Base-by-base conservation (phyloP, 371 early-diverging fungal genomes). In the Apophysomyces trapeziformis region DNA sequence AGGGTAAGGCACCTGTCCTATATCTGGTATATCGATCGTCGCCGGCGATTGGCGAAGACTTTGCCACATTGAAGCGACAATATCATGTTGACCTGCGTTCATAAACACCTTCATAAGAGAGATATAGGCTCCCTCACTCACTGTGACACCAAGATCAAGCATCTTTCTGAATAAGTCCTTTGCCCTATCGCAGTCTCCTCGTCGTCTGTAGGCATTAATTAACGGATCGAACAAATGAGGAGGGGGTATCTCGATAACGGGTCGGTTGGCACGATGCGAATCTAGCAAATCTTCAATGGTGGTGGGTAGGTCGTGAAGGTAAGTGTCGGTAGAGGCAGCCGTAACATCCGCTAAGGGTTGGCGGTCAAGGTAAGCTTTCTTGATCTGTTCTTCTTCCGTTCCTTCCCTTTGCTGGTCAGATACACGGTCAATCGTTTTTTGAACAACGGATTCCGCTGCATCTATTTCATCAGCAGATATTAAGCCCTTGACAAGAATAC, bases 141-240 rank as follows among this genome's bases (percentile, higher is more conserved):
- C 44, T 0, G 56, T 37, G 0, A 79, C 63, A 26, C 66, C 63
- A 21, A 75, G 47, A 4, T 77, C 60, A 2, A 39, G 14, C 77
- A 79, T 77, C 14, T 45, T 57, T 1, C 61, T 60, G 26, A 73
- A 75, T 1, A 74, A n/a, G 0, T 46, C 38, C 50, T 64, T 71
- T 4, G 76, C 75, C 14, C 61, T 16, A 18, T 57, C 47, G 39
- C 67, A 65, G 16, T 70, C 50, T 2, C 66, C 62, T 0, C 32
- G 39, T 5, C 61, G 35, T 14, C 62, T 66, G 41, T 77, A 66
- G 0, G 67, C 72, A 37, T 70, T 47, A 8, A 78, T 69, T 12
- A 83, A 46, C 5, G 80, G 74, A 16, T 60, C 70, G 50, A 78
- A 83, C 13, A 83, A 35, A 57, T 78, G 75, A 13, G 78, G 64